phyloP scores from a whole-genome alignment of 2,329 filamentous ascomycete genomes.

The Zymoseptoria tritici region DNA sequence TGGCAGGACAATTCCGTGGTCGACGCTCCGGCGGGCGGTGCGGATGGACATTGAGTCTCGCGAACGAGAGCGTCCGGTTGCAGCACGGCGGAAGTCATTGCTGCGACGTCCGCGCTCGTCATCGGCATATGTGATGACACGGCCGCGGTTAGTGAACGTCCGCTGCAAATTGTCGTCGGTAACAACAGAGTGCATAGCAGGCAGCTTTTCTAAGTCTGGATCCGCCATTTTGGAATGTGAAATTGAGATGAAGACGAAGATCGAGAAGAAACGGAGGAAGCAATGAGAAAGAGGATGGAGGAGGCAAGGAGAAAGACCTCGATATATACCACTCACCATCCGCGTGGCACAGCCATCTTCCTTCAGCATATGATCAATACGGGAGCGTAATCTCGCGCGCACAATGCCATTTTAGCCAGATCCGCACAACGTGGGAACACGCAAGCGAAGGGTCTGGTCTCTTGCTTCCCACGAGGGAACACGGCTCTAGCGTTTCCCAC shows the following conservation, averaged over 20 bases:
- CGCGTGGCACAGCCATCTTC: background rate
- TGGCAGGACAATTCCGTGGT: constrained; percentile 37
- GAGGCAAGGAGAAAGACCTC: background rate
- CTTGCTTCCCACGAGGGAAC: background rate
- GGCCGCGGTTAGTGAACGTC: background rate
- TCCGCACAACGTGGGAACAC: background rate
- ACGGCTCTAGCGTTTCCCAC: background rate
- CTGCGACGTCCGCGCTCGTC: background rate
- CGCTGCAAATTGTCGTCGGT: background rate
- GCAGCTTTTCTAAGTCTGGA: background rate
- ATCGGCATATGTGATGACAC: background rate
- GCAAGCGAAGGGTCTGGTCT: background rate
- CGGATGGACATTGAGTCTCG: constrained; percentile 31
- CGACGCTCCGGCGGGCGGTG: constrained; percentile 33
- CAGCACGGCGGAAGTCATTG: background rate
- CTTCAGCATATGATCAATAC: background rate
- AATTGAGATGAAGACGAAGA: background rate
- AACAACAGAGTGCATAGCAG: background rate
- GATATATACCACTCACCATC: background rate
- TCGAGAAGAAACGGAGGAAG: background rate
- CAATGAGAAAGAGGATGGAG: background rate
- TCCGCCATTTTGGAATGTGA: background rate
- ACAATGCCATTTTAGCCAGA: background rate
- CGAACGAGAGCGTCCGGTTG: constrained; percentile 13
- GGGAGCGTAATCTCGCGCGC: background rate